Percentiles rank a stretch among this genome's conserved stretches.
Conservation (phyloP, 345 rosid genomes). For the Toxicodendron radicans region DNA sequence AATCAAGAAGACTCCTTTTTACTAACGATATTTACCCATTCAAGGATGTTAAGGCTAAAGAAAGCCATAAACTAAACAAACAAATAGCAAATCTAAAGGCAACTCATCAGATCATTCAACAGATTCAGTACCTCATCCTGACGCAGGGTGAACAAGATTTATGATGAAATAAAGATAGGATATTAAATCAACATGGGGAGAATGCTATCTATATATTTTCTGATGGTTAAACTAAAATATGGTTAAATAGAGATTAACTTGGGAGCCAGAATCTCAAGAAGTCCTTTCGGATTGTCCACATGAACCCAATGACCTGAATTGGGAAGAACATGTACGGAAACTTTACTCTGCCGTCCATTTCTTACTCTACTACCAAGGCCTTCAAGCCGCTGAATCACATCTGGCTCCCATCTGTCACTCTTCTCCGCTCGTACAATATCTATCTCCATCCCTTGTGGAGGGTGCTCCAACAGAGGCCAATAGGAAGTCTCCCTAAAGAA, state of each 20-base stretch:
- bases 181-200: neutral
- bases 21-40: no score
- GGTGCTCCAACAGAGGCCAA: constrained; percentile 86
- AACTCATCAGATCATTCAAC: neutral
- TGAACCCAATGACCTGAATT: constrained; percentile 97
- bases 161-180: no score
- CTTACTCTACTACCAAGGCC: constrained; percentile 38
- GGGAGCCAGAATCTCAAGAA: constrained; percentile 65
- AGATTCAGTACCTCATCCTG: neutral
- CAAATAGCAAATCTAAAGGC: no score
- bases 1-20: no score
- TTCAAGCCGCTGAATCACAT: constrained; percentile 54
- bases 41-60: no score
- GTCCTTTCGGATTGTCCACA: constrained; percentile 89
- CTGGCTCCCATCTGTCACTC: constrained; percentile 80
- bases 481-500: constrained; percentile 69
- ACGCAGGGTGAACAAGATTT: no score
- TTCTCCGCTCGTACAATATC: constrained; percentile 76
- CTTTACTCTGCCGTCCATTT: constrained; percentile 50
- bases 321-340: constrained; percentile 63
- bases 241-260: constrained; percentile 35
- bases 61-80: no score
- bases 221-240: neutral
- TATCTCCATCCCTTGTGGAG: constrained; percentile 74
- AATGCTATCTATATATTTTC: neutral